Evolutionary conservation across 192 early-diverging fungal species (phyloP), one percentile per base, ranked within the genome.

Genomic region (Coemansia sp.): DNA sequence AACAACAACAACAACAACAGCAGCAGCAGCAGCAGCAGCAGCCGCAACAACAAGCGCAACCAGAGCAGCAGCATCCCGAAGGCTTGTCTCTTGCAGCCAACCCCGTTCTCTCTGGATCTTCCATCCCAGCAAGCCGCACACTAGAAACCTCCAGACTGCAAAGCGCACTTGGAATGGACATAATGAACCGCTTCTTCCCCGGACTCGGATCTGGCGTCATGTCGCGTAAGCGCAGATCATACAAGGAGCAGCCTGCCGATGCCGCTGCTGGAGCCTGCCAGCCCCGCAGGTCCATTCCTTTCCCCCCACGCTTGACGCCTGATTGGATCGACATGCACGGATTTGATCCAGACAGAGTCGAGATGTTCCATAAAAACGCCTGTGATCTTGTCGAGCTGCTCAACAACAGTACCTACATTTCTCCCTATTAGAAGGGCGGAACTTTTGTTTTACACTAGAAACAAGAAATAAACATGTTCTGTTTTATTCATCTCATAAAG

Each of bases 341-440:
- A 6, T 81, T 67, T 23, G 71, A 81, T 48, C 55, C 72, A 0
- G 74, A 72, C 7, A 59, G 72, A 20, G 79, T 81, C 37, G 70
- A 72, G 46, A 39, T 34, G 30, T 71, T 75, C 60, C 74, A 81
- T 61, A 72, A 51, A 28, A 59, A 81, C 34, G 74, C 74, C 35
- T 75, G 72, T 64, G 65, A 75, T 39, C 65, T 81, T 35, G 53
- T 81, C 45, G 74, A 75, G 63, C 28, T 72, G 13, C 79, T 81
- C 33, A 81, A 81, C 79, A 81, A 81, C 70, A 72, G 70, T 57
- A 76, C 72, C 7, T 81, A 81, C 59, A 57, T 52, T 37, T 81
- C 79, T n/a, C 79, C 79, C 4, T 81, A 81, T 58, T 81, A 79
- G 72, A 68, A 57, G 26, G 29, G n/a, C 48, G 16, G 20, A 21